phyloP scores from a whole-genome alignment of 305 asterid species.

The Fraxinus greggii region DNA sequence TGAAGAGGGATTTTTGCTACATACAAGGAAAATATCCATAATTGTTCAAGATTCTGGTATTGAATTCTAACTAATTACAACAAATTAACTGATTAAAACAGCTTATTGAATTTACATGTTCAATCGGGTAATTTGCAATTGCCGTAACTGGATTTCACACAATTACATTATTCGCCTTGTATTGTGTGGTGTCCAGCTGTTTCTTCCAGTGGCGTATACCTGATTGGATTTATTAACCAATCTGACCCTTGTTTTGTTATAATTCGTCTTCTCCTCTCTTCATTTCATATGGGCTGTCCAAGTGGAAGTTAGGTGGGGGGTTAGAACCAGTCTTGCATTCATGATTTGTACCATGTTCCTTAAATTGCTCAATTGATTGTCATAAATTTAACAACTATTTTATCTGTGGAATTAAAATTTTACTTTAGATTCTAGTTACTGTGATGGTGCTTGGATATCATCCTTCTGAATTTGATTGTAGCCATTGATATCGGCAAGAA shows the following conservation, averaged over 20 bases:
- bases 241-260: not conserved
- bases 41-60: not conserved
- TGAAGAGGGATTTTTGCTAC: not conserved
- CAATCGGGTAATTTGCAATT: not conserved
- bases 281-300: not conserved
- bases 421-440: not conserved
- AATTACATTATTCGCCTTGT: not conserved
- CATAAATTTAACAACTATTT: not conserved
- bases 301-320: conserved; percentile 24
- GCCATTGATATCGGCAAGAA: not conserved
- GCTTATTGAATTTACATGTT: not conserved
- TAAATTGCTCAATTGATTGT: not conserved
- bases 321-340: not conserved
- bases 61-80: not conserved
- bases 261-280: not conserved
- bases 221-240: not conserved
- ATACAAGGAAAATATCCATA: not conserved
- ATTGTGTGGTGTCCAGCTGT: not conserved
- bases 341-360: not conserved
- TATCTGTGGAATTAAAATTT: not conserved
- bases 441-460: not conserved
- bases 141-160: not conserved
- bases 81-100: not conserved
- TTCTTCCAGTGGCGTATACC: not conserved
- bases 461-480: not conserved